Evolutionary conservation across 306 rosid species (phyloP), one percentile per base, ranked within the genome.

Genomic region (Argentina anserina): DNA sequence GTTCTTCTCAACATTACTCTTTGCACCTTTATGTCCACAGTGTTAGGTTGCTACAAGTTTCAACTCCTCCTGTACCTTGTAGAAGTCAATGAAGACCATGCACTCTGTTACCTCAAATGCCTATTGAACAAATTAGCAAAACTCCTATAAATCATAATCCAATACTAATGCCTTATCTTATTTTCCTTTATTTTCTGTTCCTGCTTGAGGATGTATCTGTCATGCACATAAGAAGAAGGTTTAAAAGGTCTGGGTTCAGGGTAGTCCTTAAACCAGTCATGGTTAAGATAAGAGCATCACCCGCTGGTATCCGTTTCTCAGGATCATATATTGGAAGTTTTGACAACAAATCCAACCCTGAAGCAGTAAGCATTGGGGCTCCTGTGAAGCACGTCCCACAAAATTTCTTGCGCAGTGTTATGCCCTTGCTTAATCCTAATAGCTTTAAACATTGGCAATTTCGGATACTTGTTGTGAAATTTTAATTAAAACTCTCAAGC

Each of bases 291-390:
- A 94, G 96, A 66, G 99, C 97, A 58, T 50, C 95, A 75, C 84
- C 95, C 0, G 85, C 97, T 37, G 89, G 73, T 69, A 94, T 89
- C 80, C 99, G 88, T 96, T 84, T 71, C 9, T 82, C 88, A 25
- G 96, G 96, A 61, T 91, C 85, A 21, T 85, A 94, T 12, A 87
- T 74, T 37, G 91, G 81, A 64, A 94, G 97, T 65, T 84, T 80
- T 86, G 59, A 86, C 86, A 94, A 74, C 82, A 94, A 84, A 82
- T 94, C 97, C 56, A 87, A 86, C 67, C 99, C 99, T 49, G 80
- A 66, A 66, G 90, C 96, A 25, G 96, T 86, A 12, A 94, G 84
- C 80, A 87, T 87, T 8, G 96, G 87, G 11, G 81, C 74, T 26
- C 96, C 97, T 29, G 88, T 91, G 76, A 94, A 94, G 43, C 95